Base-by-base conservation (phyloP, 192 early-diverging fungal genomes). In the Podila epicladia region DNA sequence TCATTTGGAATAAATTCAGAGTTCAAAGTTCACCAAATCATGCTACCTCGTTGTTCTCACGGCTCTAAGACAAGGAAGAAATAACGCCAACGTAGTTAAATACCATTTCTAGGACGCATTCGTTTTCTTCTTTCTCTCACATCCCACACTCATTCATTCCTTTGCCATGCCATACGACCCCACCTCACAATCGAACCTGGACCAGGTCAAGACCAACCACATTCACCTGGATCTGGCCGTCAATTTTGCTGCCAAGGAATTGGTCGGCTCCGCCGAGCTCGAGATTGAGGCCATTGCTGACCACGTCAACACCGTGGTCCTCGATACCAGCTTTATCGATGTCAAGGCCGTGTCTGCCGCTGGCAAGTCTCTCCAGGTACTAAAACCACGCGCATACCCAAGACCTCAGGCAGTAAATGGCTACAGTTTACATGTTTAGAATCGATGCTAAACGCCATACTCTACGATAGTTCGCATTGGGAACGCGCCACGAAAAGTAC, bases 111-210 rank as follows among this genome's bases (percentile, higher is more conserved):
- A 4, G 13, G 15, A 45, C 41, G 8, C 13, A 45, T 55, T 55
- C 22, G 5, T 26, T 24, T 22, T 55, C 9, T 26, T 55, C 41
- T 45, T 17, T 45, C 41, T 45, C 41, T 15, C 22, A 20, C 24
- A 24, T 11, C 53, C 8, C 24, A 7, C 53, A 55, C n/a, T 26
- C 53, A 55, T 26, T 11, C 53, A 55, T 24, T 26, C 19, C 12
- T 48, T 8, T 55, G 64, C 67, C n/a, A 85, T 82, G 80, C 58
- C 73, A 35, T 85, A 86, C 72, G 97, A 98, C 82, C 95, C 94
- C 33, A 96, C 90, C 82, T 94, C 93, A 50, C 92, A 89, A 53
- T 91, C 96, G 11, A 97, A 97, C 85, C 87, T 93, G 26, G 79
- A 88, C 76, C 86, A 94, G 64, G 84, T 96, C 38, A 82, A 86